phyloP scores from a whole-genome alignment of 2,329 filamentous ascomycete species.

The Metarhizium album region DNA sequence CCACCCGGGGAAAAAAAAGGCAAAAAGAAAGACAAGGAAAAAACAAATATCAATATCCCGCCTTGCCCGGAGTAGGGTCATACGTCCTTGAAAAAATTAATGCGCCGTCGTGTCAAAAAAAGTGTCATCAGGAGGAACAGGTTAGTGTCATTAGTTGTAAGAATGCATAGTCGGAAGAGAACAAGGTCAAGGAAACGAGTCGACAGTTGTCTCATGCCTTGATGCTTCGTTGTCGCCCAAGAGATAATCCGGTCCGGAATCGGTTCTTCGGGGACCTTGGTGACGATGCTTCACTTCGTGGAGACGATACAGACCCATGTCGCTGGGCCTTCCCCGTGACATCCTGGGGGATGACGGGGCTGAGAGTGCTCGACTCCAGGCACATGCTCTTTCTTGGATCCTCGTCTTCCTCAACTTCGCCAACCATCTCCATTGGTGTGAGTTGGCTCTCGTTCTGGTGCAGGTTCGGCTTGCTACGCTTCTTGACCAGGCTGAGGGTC shows the following conservation, averaged over 20 bases:
- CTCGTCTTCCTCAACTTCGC: slow-evolving; percentile 19
- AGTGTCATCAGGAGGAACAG: neutral
- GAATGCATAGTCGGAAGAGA: neutral
- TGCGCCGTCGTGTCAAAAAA: slow-evolving; percentile 5
- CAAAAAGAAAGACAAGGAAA: no score
- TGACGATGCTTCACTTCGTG: slow-evolving; percentile 13
- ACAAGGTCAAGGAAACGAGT: neutral
- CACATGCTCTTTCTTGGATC: slow-evolving; percentile 10
- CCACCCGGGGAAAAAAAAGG: no score
- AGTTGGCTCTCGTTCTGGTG: slow-evolving; percentile 24
- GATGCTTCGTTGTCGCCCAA: slow-evolving; percentile 30
- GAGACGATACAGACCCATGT: slow-evolving; percentile 18
- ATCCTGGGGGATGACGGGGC: slow-evolving; percentile 36
- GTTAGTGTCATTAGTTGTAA: neutral
- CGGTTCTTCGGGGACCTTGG: slow-evolving; percentile 21
- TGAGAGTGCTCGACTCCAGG: slow-evolving; percentile 12
- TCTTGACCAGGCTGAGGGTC: slow-evolving; percentile 42
- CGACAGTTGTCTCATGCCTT: slow-evolving; percentile 17
- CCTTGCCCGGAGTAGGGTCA: neutral
- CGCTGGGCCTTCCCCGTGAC: slow-evolving; percentile 34
- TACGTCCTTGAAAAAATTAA: slow-evolving; percentile 1
- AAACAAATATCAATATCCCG: neutral
- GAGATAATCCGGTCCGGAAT: slow-evolving; percentile 24
- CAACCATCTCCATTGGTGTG: slow-evolving; percentile 24
- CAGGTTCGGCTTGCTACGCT: slow-evolving; percentile 42